Base-by-base conservation (phyloP, 2,329 filamentous ascomycete species). In the Fusarium haematococcum region DNA sequence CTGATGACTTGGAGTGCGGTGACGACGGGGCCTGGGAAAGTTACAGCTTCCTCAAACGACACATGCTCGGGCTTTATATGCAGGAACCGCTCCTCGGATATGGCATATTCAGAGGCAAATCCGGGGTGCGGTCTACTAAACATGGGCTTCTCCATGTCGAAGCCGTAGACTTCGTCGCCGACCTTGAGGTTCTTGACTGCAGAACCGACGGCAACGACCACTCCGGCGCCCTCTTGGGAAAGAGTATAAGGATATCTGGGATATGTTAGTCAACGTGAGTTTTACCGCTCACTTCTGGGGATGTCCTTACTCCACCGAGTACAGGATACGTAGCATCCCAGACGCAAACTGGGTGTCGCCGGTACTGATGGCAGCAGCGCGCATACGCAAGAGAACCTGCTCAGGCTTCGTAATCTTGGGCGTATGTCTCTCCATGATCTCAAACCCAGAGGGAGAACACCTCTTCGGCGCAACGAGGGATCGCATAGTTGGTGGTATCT, bases 1-100 rank as follows among this genome's bases (percentile, higher is more conserved):
- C 79, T 80, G 45, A 89, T 80, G 27, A 79, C 76, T 75, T 89
- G 87, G 25, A 84, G 78, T 0, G 86, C 84, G 3, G 86, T 87
- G n/a, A 85, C 75, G 1, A 80, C 80, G 5, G 81, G 78, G 13
- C 83, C 79, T 4, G 83, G 76, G 1, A 85, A 74, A 0, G 84
- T 77, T 1, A 85, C 83, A 0, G 81, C 80, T 14, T 84, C 82
- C 50, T 83, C 84, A 6, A 81, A 83, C 1, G 78, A 79, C 2
- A 83, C 9, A 2, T 79, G 68, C 1, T 76, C 32, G 0, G 82
- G 82, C 59, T 83, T 84, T 32, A 54, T 71, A 2, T 83, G 69
- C 3, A 86, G 68, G n/a, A 84, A 76, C 2, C 71, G 65, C 65
- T 84, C 84, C 16, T 79, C 74, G 0, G 77, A 73, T 3, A 87